Percentiles rank a stretch among this genome's conserved stretches.
phyloP scores from a whole-genome alignment of 2,329 filamentous ascomycete species.

The Cladosporium sp. region DNA sequence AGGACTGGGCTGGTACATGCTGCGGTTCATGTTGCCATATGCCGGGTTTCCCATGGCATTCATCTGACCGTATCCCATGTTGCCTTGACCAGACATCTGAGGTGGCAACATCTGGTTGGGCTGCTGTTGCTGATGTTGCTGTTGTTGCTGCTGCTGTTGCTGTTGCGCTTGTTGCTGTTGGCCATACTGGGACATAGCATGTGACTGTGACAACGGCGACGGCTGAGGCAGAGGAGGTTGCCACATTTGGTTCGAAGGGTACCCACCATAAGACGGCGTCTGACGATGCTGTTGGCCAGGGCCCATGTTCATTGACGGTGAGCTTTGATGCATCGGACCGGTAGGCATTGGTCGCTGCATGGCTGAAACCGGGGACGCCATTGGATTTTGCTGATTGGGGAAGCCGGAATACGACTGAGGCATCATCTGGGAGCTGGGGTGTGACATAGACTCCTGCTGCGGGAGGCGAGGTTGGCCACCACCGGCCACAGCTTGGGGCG shows the following conservation, averaged over 20 bases:
- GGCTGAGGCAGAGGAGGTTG: slow-evolving; percentile 47
- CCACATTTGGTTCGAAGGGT: slow-evolving; percentile 51
- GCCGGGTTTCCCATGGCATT: slow-evolving; percentile 44
- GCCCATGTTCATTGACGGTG: slow-evolving; percentile 56
- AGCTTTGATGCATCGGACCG: slow-evolving; percentile 53
- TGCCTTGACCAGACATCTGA: slow-evolving; percentile 47
- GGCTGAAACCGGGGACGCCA: slow-evolving; percentile 72
- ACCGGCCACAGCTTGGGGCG: slow-evolving; percentile 43
- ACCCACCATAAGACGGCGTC: slow-evolving; percentile 47
- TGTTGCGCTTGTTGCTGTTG: slow-evolving; percentile 53
- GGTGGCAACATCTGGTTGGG: slow-evolving; percentile 52
- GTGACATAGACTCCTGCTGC: slow-evolving; percentile 55
- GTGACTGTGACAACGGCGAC: slow-evolving; percentile 48
- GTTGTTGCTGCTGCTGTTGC: slow-evolving; percentile 48
- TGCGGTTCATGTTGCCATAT: slow-evolving; percentile 50
- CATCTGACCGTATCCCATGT: slow-evolving; percentile 50
- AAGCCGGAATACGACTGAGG: slow-evolving; percentile 69
- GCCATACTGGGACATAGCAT: slow-evolving; percentile 44
- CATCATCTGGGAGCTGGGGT: slow-evolving; percentile 56
- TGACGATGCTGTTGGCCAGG: slow-evolving; percentile 39
- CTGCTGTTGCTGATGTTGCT: slow-evolving; percentile 47
- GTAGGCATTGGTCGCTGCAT: slow-evolving; percentile 59
- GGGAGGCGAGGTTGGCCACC: slow-evolving; percentile 58
- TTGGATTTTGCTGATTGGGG: slow-evolving; percentile 68
- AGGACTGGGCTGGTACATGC: slow-evolving; percentile 51